Base-by-base conservation (phyloP, 129 eudicot species). In the Cynara cardunculus region DNA sequence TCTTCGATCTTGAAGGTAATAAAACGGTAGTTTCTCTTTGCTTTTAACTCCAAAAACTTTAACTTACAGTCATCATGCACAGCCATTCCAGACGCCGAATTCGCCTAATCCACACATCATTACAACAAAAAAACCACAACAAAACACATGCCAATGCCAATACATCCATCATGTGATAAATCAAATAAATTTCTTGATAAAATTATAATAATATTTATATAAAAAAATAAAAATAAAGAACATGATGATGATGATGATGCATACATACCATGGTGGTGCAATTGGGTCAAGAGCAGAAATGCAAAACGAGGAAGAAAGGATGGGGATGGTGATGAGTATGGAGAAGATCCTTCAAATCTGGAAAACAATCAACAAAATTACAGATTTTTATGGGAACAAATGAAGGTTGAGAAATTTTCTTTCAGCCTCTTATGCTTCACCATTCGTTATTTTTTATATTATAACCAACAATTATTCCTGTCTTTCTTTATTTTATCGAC, bases 31-130 rank as follows among this genome's bases (percentile, higher is more conserved):
- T 76, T 87, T 39, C 96, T 80, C 84, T 84, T 93, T 30, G 92
- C 53, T 86, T 91, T 91, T 70, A 93, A 81, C 18, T 93, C 96
- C 84, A 78, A 73, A 81, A 93, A 93, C 86, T 77, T 93, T 26
- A 89, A 83, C 91, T 93, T 93, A 76, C 98, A 93, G 5, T 89
- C 91, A 78, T 91, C 98, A 3, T 88, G 71, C 84, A 94, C 97
- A 12, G 90, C 91, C 93, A 89, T 90, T 76, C 97, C 95, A 85
- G 95, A 92, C 12, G 87, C 88, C 64, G 95, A 87, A 5, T 94
- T 94, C 80, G 98, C 92, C 98, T 94, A 72, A 74, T 87, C 77
- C 83, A 62, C 68, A 65, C 31, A 69, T 49, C 79, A 82, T 76
- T 74, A 64, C 78, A 82, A 71, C 31, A 27, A 46, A 0, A 13